Evolutionary conservation across 129 eudicot genomes (phyloP).

Genomic region (Heracleum sosnowskyi): DNA sequence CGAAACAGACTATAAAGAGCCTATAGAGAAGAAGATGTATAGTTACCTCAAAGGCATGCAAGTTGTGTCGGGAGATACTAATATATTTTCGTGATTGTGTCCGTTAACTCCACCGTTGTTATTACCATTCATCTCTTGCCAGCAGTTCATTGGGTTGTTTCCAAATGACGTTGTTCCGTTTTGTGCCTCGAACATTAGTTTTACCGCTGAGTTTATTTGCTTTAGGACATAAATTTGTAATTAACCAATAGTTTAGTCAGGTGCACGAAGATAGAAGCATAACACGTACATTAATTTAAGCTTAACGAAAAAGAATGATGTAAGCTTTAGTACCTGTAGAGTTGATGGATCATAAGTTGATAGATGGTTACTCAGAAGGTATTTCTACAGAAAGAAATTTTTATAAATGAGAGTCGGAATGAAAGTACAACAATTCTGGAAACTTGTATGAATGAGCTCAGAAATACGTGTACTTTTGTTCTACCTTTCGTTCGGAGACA

Average conservation of each 20-base stretch:
- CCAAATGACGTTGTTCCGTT: constrained; percentile 36
- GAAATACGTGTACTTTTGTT: background rate
- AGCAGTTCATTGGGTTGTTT: constrained; percentile 35
- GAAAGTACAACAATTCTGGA: no score
- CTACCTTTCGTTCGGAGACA: constrained; percentile 63
- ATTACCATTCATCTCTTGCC: no score
- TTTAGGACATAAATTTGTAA: background rate
- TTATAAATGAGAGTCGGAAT: background rate
- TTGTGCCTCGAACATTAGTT: constrained; percentile 34
- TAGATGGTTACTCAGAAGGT: constrained; percentile 43
- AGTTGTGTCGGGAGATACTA: no score
- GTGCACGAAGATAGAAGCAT: background rate
- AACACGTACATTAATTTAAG: background rate
- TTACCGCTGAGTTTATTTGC: constrained; percentile 31
- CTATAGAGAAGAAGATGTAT: background rate
- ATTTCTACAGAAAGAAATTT: constrained; percentile 28
- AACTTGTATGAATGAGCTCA: background rate
- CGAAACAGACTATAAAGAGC: background rate
- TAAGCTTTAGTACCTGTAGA: constrained; percentile 39
- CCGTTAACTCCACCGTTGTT: no score
- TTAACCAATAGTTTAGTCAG: background rate
- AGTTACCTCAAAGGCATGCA: constrained; percentile 39
- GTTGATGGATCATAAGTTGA: constrained; percentile 50
- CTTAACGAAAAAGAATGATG: background rate
- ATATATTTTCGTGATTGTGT: no score